Conservation (phyloP, 2,329 filamentous ascomycete genomes). For the Curvularia sp. region DNA sequence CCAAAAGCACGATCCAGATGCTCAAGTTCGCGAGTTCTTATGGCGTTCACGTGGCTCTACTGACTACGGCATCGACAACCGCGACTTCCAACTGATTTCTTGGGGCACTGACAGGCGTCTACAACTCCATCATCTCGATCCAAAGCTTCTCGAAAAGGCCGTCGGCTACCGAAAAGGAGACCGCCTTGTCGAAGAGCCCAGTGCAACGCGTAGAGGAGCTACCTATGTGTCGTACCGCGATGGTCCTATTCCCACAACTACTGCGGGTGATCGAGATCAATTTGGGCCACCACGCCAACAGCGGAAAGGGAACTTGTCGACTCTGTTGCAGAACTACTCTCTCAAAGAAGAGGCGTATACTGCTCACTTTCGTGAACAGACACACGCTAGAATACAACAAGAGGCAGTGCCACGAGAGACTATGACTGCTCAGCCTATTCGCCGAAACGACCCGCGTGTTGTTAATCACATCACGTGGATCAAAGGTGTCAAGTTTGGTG, state of each 20-base stretch:
- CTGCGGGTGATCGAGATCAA: constrained; percentile 25
- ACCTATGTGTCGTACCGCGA: constrained; percentile 85
- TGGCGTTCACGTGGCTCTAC: constrained; percentile 78
- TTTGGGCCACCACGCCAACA: constrained; percentile 29
- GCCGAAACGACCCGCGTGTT: constrained; percentile 57
- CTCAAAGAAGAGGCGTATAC: constrained; percentile 23
- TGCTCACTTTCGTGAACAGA: constrained; percentile 15
- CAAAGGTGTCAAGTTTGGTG: constrained; percentile 67
- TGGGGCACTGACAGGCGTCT: constrained; percentile 90
- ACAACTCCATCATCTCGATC: constrained; percentile 75
- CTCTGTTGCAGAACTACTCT: constrained; percentile 35
- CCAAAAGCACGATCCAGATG: constrained; percentile 59
- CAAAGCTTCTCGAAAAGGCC: constrained; percentile 65
- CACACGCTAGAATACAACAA: constrained; percentile 12
- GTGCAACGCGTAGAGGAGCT: constrained; percentile 82
- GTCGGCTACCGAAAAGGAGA: constrained; percentile 78
- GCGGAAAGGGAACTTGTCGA: constrained; percentile 36
- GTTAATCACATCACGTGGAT: constrained; percentile 69
- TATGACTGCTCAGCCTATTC: constrained; percentile 59
- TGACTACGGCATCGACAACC: constrained; percentile 74
- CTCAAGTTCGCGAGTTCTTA: constrained; percentile 84
- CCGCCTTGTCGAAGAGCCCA: constrained; percentile 68
- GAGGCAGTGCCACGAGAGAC: constrained; percentile 44
- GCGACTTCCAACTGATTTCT: constrained; percentile 91
- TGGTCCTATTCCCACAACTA: constrained; percentile 31